phyloP scores from a whole-genome alignment of 2,329 filamentous ascomycete genomes.

The Coniochaeta hoffmannii region DNA sequence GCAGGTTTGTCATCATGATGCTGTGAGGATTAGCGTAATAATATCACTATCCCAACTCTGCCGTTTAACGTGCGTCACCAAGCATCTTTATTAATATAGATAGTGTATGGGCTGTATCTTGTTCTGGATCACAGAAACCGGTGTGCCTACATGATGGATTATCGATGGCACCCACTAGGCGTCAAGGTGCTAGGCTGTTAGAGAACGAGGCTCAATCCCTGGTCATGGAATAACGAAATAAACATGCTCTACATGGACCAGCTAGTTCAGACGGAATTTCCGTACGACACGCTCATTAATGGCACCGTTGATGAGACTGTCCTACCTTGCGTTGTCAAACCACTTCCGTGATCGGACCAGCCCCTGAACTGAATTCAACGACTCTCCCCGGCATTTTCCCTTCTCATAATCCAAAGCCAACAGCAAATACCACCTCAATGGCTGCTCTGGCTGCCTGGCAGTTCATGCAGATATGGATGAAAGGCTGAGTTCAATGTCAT shows the following conservation, averaged over 20 bases:
- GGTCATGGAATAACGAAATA: conserved; percentile 52
- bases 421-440: conserved; percentile 8
- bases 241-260: conserved; percentile 63
- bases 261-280: conserved; percentile 27
- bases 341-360: conserved; percentile 2
- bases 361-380: conserved; percentile 9
- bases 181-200: conserved; percentile 42
- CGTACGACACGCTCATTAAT: conserved; percentile 19
- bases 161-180: too few relatives aligned
- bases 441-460: conserved; percentile 13
- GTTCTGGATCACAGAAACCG: too few relatives aligned
- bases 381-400: conserved; percentile 8
- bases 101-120: too few relatives aligned
- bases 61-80: too few relatives aligned
- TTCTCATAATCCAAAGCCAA: conserved; percentile 7
- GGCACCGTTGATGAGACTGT: conserved; percentile 14
- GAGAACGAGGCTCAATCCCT: conserved; percentile 42
- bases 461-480: conserved; percentile 15
- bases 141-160: too few relatives aligned
- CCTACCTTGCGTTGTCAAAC: conserved; percentile 6
- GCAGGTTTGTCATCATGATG: too few relatives aligned
- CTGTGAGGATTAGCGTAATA: too few relatives aligned
- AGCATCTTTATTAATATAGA: too few relatives aligned
- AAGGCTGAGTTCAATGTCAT: conserved; percentile 1
- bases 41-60: too few relatives aligned